Base-by-base conservation (phyloP, 2,329 filamentous ascomycete species). In the Fusarium pilosicola region DNA sequence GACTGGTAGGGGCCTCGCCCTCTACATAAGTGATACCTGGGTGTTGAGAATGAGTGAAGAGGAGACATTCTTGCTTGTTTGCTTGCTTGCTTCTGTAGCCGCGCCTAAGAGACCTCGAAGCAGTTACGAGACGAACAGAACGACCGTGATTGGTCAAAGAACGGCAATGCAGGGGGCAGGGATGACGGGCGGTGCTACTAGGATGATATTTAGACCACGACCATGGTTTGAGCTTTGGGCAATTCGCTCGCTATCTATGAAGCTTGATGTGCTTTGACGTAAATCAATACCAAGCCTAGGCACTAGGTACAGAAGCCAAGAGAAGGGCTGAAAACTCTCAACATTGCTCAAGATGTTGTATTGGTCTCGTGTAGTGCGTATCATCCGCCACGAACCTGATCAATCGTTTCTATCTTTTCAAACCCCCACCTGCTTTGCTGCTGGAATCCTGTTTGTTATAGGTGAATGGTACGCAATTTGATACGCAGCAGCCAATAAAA, bases 81-180 rank as follows among this genome's bases (percentile, higher is more conserved):
- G 45, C 8, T 44, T 28, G 46, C 60, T 65, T 54, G 56, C 34
- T 36, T 36, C 56, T 62, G 65, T 38, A 73, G 66, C 41, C 44
- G 52, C n/a, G 30, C 26, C 49, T 41, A 32, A 68, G 46, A 54
- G 41, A 24, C 42, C 30, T 32, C 15, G 41, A 49, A 34, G 32
- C 60, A 70, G 67, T 68, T 77, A 52, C 30, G 55, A 61, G 58
- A 45, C 55, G 22, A 59, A 22, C n/a, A 14, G 22, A 36, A 28
- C 30, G 30, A 10, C n/a, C 39, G 14, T 65, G 36, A 77, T 77
- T 77, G 74, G 74, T 26, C 42, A 17, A 24, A 44, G 51, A 61
- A 66, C 71, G 63, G 39, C 42, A 42, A 72, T 67, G 73, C 75
- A 77, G 73, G 68, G 75, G 65, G 34, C 62, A 68, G 57, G 75